Conservation (phyloP, 2,329 filamentous ascomycete species). For the Penicillium palitans region DNA sequence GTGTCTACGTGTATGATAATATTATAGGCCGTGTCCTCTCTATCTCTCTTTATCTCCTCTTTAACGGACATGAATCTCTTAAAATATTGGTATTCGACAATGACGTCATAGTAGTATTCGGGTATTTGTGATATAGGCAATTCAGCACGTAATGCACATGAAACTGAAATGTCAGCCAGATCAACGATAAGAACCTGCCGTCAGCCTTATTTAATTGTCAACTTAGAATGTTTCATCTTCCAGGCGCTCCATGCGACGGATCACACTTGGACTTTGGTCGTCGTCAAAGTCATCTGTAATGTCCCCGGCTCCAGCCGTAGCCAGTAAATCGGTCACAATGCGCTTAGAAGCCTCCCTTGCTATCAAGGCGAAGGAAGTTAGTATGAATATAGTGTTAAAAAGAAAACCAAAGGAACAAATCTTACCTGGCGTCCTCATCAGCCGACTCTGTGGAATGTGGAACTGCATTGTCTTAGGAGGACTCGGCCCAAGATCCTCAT, state of each 20-base stretch:
- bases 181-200: background rate
- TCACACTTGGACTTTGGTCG: slow-evolving; percentile 48
- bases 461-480: slow-evolving; percentile 74
- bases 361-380: slow-evolving; percentile 17
- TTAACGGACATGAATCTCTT: slow-evolving; percentile 14
- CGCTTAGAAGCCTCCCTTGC: slow-evolving; percentile 52
- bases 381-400: background rate
- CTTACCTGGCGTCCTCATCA: slow-evolving; percentile 52
- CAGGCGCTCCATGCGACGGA: slow-evolving; percentile 42
- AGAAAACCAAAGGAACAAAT: background rate
- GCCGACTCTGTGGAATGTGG: slow-evolving; percentile 51
- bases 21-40: slow-evolving; percentile 3
- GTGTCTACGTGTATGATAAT: slow-evolving; percentile 20
- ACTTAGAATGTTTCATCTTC: slow-evolving; percentile 51
- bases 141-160: background rate
- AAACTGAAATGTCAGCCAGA: background rate
- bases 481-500: slow-evolving; percentile 68
- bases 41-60: slow-evolving; percentile 15
- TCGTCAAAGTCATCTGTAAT: slow-evolving; percentile 40
- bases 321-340: slow-evolving; percentile 50
- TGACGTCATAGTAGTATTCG: background rate
- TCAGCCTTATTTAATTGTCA: background rate
- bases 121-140: background rate
- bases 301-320: slow-evolving; percentile 47
- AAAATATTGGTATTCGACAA: background rate